Evolutionary conservation across 176 grass and related monocot species (phyloP).

Genomic region (Alopecurus myosuroides): DNA sequence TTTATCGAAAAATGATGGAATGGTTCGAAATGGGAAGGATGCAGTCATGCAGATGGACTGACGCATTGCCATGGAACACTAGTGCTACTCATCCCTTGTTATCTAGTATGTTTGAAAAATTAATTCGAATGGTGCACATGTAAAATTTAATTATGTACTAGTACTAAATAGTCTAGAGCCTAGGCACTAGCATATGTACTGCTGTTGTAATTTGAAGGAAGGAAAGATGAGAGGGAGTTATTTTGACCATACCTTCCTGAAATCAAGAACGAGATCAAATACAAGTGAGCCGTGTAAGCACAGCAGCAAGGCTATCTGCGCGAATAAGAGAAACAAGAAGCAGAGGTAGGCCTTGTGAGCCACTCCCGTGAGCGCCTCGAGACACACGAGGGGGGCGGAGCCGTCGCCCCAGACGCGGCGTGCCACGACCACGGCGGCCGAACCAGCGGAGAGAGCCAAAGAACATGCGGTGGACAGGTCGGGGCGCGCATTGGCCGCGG

Average conservation of each 20-base stretch:
- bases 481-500: too few species aligned
- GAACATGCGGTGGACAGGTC: background rate
- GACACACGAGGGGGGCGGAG: background rate
- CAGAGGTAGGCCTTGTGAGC: background rate
- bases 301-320: background rate
- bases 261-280: background rate
- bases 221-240: background rate
- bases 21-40: background rate
- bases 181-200: too few species aligned
- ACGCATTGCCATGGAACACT: background rate
- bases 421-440: background rate
- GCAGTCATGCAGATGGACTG: too few species aligned
- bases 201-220: too few species aligned
- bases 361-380: background rate
- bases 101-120: too few species aligned
- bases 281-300: background rate
- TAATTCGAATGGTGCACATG: background rate
- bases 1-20: too few species aligned
- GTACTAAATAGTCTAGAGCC: too few species aligned
- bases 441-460: background rate
- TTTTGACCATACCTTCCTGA: background rate
- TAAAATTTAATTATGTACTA: background rate
- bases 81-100: too few species aligned
- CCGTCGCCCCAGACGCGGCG: background rate
- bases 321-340: background rate